Base-by-base conservation (phyloP, 306 rosid species). In the Begonia fuchsioides region DNA sequence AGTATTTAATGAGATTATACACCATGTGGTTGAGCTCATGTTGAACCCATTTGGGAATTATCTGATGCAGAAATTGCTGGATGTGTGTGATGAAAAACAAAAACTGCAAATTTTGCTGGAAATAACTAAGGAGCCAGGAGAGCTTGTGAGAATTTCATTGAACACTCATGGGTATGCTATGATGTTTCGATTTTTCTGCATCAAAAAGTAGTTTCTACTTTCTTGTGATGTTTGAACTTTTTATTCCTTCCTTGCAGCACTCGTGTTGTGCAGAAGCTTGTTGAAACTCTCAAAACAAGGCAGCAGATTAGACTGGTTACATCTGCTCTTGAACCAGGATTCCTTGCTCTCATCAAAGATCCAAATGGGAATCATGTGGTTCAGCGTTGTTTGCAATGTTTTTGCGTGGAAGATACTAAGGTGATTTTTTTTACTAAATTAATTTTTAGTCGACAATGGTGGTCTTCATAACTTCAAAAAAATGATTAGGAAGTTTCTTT, bases 31-130 rank as follows among this genome's bases (percentile, higher is more conserved):
- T 20, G 93, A 86, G 19, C 93, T 86, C 15, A 78, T 73, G 73
- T 58, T 52, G 49, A 70, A 86, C 52, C 81, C 88, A 13, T 86
- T 78, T 44, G 95, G 88, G 9, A 86, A 86, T 69, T 86, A 81
- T 64, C 84, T 86, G 32, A 80, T 86, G 58, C 95, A 86, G 68
- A 86, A 81, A 70, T 55, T 86, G 53, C 58, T 86, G 59, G 85
- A 70, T 11, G 67, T 63, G 14, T 78, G 85, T 53, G 53, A 19
- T 12, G 78, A 78, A 55, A 67, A 78, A 5, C 88, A 78, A 56
- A 75, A 67, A 13, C 48, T 69, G 64, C 72, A 73, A 26, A 68
- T 81, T 68, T 73, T 76, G 54, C 48, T 58, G 48, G 57, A 53
- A 71, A 44, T 71, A 53, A 74, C 75, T 38, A 63, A 62, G 51